Evolutionary conservation across 2,329 filamentous ascomycete species (phyloP).

Genomic region (Mycosphaerella arachidis): DNA sequence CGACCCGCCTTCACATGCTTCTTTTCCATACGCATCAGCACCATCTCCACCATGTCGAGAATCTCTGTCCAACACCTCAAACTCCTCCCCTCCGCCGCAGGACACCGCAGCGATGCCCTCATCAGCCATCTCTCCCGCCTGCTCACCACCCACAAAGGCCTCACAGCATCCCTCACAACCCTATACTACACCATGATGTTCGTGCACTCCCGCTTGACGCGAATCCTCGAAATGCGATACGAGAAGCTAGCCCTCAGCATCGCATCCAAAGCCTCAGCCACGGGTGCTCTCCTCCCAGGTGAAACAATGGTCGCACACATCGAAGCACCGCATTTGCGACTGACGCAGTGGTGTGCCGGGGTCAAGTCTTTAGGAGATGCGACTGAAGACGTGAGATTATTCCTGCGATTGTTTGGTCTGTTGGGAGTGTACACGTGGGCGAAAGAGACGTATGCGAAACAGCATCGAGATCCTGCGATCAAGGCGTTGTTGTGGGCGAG

Average conservation of each 20-base stretch:
- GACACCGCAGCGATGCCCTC: conserved; percentile 10
- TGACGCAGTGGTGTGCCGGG: conserved; percentile 32
- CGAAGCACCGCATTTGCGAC: conserved; percentile 31
- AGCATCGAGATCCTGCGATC: conserved; percentile 42
- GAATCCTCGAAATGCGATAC: conserved; percentile 35
- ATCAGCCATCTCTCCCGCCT: conserved; percentile 21
- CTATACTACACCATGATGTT: conserved; percentile 43
- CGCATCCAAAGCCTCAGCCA: conserved; percentile 32
- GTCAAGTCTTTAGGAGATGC: conserved; percentile 55
- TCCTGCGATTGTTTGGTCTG: conserved; percentile 71
- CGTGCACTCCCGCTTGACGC: conserved; percentile 37
- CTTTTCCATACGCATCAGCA: background rate
- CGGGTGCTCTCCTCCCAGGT: conserved; percentile 38
- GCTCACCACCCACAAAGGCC: conserved; percentile 38
- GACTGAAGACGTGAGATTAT: conserved; percentile 66
- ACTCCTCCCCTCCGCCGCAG: conserved; percentile 4
- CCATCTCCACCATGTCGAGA: background rate
- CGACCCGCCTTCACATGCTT: background rate
- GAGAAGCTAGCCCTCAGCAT: conserved; percentile 34
- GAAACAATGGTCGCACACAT: conserved; percentile 39
- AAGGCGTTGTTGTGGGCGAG: conserved; percentile 61
- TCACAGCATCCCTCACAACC: conserved; percentile 41
- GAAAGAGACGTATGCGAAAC: conserved; percentile 37
- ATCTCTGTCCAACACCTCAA: conserved; percentile 7
- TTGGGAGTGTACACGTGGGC: conserved; percentile 69